Evolutionary conservation across 129 eudicot species (phyloP).

Genomic region (Centella asiatica): DNA sequence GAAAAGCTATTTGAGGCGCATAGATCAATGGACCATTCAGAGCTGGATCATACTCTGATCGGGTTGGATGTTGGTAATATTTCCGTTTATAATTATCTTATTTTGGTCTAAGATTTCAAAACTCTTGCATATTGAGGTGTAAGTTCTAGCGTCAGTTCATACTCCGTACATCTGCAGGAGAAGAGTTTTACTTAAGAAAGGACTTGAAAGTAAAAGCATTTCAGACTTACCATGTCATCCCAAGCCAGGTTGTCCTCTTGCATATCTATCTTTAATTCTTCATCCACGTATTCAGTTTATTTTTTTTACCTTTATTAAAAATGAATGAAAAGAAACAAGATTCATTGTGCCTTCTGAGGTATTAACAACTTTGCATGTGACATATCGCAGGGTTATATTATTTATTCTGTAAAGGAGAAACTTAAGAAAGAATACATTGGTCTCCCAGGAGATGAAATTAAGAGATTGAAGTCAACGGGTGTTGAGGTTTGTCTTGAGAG

Average conservation of each 20-base stretch:
- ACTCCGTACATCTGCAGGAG: conserved; percentile 41
- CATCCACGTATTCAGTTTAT: no score
- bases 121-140: not conserved
- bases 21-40: conserved; percentile 83
- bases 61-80: conserved; percentile 80
- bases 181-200: conserved; percentile 60
- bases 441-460: conserved; percentile 63
- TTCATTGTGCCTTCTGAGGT: not conserved
- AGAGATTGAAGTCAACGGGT: conserved; percentile 78
- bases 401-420: conserved; percentile 74
- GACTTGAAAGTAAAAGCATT: conserved; percentile 88
- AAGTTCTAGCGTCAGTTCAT: not conserved
- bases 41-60: conserved; percentile 67
- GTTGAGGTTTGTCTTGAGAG: conserved; percentile 74
- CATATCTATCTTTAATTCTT: not conserved
- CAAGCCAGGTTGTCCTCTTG: conserved; percentile 66
- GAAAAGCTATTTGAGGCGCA: conserved; percentile 85
- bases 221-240: conserved; percentile 74
- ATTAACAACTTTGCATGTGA: conserved; percentile 2
- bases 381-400: conserved; percentile 62
- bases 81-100: not conserved
- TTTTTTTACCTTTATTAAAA: no score
- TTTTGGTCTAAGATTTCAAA: not conserved
- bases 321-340: no score
- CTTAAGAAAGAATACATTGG: conserved; percentile 79